Percentiles rank a stretch among this genome's conserved stretches.
Conservation (phyloP, 2,329 filamentous ascomycete species). For the Diaporthe nobilis region DNA sequence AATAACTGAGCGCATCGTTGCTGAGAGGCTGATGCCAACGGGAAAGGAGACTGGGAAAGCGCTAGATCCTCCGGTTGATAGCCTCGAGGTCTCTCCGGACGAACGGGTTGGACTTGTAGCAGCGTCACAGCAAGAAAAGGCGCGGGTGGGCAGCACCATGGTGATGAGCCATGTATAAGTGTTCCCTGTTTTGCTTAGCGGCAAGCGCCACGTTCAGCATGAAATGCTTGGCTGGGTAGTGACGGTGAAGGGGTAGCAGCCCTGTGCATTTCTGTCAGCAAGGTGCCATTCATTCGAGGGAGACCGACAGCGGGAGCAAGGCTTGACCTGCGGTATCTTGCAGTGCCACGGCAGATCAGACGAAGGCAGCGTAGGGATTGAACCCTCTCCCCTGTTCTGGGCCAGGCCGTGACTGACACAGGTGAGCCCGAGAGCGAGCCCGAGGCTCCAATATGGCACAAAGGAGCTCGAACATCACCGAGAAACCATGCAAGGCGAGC, state of each 20-base stretch:
- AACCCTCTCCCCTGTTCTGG: slow-evolving; percentile 1
- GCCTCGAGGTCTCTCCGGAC: neutral
- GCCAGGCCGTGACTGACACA: neutral
- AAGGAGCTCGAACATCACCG: neutral
- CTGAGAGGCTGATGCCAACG: neutral
- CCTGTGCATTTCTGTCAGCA: neutral
- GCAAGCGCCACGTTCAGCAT: slow-evolving; percentile 10
- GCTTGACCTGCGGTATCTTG: slow-evolving; percentile 27
- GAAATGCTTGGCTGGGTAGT: slow-evolving; percentile 19
- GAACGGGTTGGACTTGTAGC: slow-evolving; percentile 14
- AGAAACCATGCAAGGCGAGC: neutral
- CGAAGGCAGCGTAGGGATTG: neutral
- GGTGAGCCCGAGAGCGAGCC: slow-evolving; percentile 14
- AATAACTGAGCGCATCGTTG: no score
- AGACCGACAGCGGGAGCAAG: slow-evolving; percentile 3
- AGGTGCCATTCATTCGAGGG: neutral
- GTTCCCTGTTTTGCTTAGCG: slow-evolving; percentile 7
- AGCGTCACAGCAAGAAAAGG: slow-evolving; percentile 3
- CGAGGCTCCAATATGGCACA: neutral
- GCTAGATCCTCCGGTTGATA: slow-evolving; percentile 18
- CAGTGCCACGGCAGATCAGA: slow-evolving; percentile 28
- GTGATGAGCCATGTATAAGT: neutral
- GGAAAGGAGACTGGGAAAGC: neutral
- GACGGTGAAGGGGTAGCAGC: slow-evolving; percentile 10
- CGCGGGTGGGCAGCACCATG: neutral